phyloP scores from a whole-genome alignment of 163 green algal genomes.

The Scenedesmus sp. region DNA sequence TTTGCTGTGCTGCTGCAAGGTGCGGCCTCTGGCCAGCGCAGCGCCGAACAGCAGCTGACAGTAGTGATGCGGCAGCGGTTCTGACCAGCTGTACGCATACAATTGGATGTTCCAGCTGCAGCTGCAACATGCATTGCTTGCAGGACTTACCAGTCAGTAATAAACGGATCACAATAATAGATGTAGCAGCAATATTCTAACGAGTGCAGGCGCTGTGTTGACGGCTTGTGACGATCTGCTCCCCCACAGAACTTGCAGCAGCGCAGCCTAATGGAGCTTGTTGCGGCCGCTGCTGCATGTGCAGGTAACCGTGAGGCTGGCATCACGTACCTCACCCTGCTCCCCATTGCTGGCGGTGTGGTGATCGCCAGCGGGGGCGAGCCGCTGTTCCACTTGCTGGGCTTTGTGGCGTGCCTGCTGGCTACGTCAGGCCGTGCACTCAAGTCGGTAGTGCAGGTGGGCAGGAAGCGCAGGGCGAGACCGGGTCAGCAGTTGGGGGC shows the following conservation, averaged over 20 bases:
- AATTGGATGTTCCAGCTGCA: neutral
- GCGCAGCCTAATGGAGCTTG: neutral
- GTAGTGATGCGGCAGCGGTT: neutral
- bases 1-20: slow-evolving; percentile 81
- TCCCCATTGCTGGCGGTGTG: slow-evolving; percentile 93
- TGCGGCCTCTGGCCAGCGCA: slow-evolving; percentile 53
- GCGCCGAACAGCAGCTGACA: slow-evolving; percentile 19
- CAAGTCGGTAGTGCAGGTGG: slow-evolving; percentile 67
- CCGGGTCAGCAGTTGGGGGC: too few species aligned
- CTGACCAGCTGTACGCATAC: neutral
- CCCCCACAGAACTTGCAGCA: too few species aligned
- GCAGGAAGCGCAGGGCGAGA: neutral
- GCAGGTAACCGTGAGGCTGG: slow-evolving; percentile 53
- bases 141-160: neutral
- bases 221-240: too few species aligned
- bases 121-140: neutral
- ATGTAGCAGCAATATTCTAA: neutral
- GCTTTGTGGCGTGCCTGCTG: slow-evolving; percentile 89
- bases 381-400: slow-evolving; percentile 91
- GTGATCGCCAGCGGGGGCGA: slow-evolving; percentile 91
- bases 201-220: too few species aligned
- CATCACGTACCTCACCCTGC: slow-evolving; percentile 73
- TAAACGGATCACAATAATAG: too few species aligned
- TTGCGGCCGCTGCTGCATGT: neutral
- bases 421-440: slow-evolving; percentile 79